Conservation (phyloP, 1,139 yeast species). For the Pichia sp. region DNA sequence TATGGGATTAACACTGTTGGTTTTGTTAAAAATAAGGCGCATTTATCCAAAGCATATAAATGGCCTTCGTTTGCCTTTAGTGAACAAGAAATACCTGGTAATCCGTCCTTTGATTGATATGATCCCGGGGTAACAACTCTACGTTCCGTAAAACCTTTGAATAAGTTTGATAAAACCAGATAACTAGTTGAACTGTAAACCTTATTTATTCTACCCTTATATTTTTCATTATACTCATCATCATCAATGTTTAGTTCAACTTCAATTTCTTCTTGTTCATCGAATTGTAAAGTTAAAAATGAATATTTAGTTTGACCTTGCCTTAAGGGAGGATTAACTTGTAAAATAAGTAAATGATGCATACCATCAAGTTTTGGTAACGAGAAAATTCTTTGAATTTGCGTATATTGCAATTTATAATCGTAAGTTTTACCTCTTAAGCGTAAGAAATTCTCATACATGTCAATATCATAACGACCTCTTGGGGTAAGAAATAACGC, state of each 20-base stretch:
- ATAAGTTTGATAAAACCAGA: slow-evolving; percentile 80
- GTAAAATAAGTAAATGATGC: slow-evolving; percentile 80
- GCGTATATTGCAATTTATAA: slow-evolving; percentile 87
- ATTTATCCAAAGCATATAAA: slow-evolving; percentile 82
- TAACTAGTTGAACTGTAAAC: slow-evolving; percentile 81
- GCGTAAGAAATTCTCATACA: slow-evolving; percentile 83
- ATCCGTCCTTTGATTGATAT: slow-evolving; percentile 62
- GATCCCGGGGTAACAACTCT: slow-evolving; percentile 84
- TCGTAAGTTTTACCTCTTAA: slow-evolving; percentile 97
- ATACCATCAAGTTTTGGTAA: slow-evolving; percentile 92
- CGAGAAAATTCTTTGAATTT: slow-evolving; percentile 83
- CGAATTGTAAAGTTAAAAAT: slow-evolving; percentile 82
- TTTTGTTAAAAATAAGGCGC: slow-evolving; percentile 85
- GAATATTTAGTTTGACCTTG: slow-evolving; percentile 98
- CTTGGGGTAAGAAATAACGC: slow-evolving; percentile 92
- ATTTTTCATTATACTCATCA: slow-evolving; percentile 69
- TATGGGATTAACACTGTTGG: slow-evolving; percentile 91
- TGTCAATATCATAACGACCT: slow-evolving; percentile 96
- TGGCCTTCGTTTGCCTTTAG: slow-evolving; percentile 94
- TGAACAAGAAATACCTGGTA: slow-evolving; percentile 86
- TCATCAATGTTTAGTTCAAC: slow-evolving; percentile 83
- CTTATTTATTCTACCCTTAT: slow-evolving; percentile 67
- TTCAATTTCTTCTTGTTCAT: slow-evolving; percentile 85
- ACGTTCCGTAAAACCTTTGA: slow-evolving; percentile 85
- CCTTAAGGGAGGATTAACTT: slow-evolving; percentile 88